Base-by-base conservation (phyloP, 306 rosid species). In the Ochetophila trinervis region DNA sequence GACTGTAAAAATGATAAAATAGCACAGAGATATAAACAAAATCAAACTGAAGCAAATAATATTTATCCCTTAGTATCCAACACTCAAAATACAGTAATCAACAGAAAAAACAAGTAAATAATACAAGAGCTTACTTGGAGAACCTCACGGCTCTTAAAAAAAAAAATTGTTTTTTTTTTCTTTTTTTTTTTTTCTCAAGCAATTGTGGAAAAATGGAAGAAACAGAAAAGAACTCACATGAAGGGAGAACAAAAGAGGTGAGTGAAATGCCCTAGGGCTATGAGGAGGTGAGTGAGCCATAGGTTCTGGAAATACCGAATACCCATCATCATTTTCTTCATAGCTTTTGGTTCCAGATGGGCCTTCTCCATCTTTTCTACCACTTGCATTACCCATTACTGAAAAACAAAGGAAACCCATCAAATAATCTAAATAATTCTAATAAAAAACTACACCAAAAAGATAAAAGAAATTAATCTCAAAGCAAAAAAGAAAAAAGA, bases 371-470 rank as follows among this genome's bases (percentile, higher is more conserved):
- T 66, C 74, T 16, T 59, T 49, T 75, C 68, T 59, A 45, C 70
- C 78, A 53, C 63, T 72, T 17, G 70, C 75, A 71, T 80, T 72
- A 52, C 72, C 81, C 73, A 80, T 58, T 58, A 72, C 81, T 71
- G 71, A 19, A 70, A 70, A 70, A 36, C 49, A 67, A 71, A 44
- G 7, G 35, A 8, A 42, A 24, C 34, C 68, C 30, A 7, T 58
- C 18, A 53, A 58, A n/a, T n/a, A 63, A 59, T 74, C 57, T 19
- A 24, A 27, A 34, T 30, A 47, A 22, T 5, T 17, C 42, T n/a
- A 49, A 37, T 13, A 35, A 21, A 0, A 45, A 48, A 12, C 15
- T 4, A n/a, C 13, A 24, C 13, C 20, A 20, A 6, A 9, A 42
- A 55, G 59, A 30, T 16, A 19, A 50, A 55, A 54, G 40, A 53